Conservation (phyloP, 2,329 filamentous ascomycete species). For the Neoascochyta sp. region DNA sequence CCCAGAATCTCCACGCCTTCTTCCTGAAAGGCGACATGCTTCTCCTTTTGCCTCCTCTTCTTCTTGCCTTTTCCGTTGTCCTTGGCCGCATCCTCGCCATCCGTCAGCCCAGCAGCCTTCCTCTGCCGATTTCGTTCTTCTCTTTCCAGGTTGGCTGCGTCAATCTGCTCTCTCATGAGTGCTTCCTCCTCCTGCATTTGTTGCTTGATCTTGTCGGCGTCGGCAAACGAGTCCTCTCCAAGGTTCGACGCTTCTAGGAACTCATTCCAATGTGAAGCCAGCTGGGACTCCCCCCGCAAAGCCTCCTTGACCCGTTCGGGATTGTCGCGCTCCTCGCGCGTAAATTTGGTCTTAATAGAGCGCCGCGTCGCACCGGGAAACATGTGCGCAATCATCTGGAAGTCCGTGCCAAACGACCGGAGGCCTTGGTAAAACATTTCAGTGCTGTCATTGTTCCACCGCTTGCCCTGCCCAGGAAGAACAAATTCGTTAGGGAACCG, state of each 20-base stretch:
- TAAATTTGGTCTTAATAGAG: slow-evolving; percentile 79
- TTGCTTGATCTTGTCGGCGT: slow-evolving; percentile 34
- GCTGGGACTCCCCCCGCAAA: slow-evolving; percentile 47
- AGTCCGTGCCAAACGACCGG: slow-evolving; percentile 76
- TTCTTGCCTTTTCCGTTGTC: slow-evolving; percentile 26
- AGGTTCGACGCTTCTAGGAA: slow-evolving; percentile 37
- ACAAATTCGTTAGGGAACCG: slow-evolving; percentile 47
- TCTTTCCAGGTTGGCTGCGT: slow-evolving; percentile 29
- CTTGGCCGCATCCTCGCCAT: slow-evolving; percentile 12
- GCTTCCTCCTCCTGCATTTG: slow-evolving; percentile 25
- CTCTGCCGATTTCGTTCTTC: slow-evolving; percentile 39
- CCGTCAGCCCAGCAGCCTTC: slow-evolving; percentile 20
- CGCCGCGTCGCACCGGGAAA: slow-evolving; percentile 69
- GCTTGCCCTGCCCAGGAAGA: slow-evolving; percentile 43
- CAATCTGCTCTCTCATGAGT: slow-evolving; percentile 36
- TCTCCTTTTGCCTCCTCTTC: slow-evolving; percentile 30
- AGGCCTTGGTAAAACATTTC: slow-evolving; percentile 73
- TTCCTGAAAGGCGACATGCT: slow-evolving; percentile 24
- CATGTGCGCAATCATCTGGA: slow-evolving; percentile 73
- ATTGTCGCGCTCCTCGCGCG: slow-evolving; percentile 68
- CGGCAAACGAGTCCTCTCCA: slow-evolving; percentile 36
- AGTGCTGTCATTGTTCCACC: slow-evolving; percentile 68
- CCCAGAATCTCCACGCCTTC: slow-evolving; percentile 32
- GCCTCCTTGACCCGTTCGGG: slow-evolving; percentile 61
- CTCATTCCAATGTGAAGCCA: slow-evolving; percentile 34